Percentiles rank a stretch among this genome's conserved stretches.
These are phyloP conservation scores for Ogataea parapolymorpha DNA, from an alignment of 805 yeast genomes.

Conservation along the genomic window DNA sequence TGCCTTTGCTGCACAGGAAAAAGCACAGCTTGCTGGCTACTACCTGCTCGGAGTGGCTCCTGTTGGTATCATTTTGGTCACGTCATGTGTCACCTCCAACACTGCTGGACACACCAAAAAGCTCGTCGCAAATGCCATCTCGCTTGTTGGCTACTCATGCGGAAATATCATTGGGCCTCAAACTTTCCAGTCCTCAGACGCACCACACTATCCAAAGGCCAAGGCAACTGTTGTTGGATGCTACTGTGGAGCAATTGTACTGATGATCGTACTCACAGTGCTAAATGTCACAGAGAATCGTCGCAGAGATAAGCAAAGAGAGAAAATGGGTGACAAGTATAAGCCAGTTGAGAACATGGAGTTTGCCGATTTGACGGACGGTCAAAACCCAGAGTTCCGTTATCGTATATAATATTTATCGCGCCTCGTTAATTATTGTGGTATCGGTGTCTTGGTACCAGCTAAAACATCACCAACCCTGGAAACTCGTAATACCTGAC, in stretches of 20 bases:
- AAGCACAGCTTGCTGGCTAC: conserved; percentile 28
- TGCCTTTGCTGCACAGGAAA: not conserved
- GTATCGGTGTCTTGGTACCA: not conserved
- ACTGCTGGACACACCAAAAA: conserved; percentile 53
- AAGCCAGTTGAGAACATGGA: conserved; percentile 33
- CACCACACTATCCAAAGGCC: conserved; percentile 49
- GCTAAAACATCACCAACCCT: conserved; percentile 31
- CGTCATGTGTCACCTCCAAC: conserved; percentile 30
- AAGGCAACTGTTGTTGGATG: conserved; percentile 28
- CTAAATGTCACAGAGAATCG: conserved; percentile 23
- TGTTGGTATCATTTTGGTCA: conserved; percentile 27
- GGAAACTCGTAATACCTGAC: conserved; percentile 29
- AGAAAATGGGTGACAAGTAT: conserved; percentile 12
- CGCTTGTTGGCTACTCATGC: conserved; percentile 38
- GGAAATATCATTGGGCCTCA: conserved; percentile 54
- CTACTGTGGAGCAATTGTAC: conserved; percentile 24
- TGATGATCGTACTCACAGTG: conserved; percentile 39
- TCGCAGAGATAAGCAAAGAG: conserved; percentile 25
- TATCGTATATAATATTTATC: conserved; percentile 20
- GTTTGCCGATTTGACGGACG: conserved; percentile 45
- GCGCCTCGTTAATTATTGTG: not conserved
- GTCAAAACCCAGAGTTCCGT: conserved; percentile 38
- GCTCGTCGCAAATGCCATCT: conserved; percentile 37
- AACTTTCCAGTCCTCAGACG: conserved; percentile 43
- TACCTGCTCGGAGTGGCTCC: conserved; percentile 27